phyloP scores from a whole-genome alignment of 345 rosid species.

The Gossypium bickii region DNA sequence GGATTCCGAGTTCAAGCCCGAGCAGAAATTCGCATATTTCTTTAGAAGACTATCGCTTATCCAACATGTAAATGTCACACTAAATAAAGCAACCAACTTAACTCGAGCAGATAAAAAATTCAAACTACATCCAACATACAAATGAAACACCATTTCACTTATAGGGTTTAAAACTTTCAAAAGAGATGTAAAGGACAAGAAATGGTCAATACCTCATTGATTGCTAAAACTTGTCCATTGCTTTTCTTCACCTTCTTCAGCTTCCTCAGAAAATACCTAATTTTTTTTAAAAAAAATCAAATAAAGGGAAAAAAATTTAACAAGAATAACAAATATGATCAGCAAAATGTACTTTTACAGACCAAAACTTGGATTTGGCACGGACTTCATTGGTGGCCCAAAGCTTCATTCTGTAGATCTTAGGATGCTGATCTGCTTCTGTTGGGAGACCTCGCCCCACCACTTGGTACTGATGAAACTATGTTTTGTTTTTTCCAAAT shows the following conservation, averaged over 20 bases:
- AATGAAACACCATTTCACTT: background rate
- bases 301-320: too few relatives aligned
- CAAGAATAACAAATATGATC: too few relatives aligned
- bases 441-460: constrained; percentile 48
- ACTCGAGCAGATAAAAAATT: background rate
- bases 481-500: background rate
- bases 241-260: constrained; percentile 52
- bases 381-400: constrained; percentile 54
- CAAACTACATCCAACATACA: background rate
- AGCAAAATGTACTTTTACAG: background rate
- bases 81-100: background rate
- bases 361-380: constrained; percentile 52
- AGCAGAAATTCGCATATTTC: background rate
- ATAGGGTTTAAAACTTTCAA: background rate
- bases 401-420: constrained; percentile 46
- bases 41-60: background rate
- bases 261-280: constrained; percentile 28
- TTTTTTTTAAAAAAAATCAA: background rate
- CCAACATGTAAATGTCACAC: background rate
- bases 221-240: constrained; percentile 48
- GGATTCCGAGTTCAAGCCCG: background rate
- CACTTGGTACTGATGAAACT: constrained; percentile 48
- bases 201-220: constrained; percentile 38
- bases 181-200: background rate
- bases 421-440: constrained; percentile 35